phyloP scores from a whole-genome alignment of 495 filamentous ascomycete genomes.

The Trichocladium uniseriatum region DNA sequence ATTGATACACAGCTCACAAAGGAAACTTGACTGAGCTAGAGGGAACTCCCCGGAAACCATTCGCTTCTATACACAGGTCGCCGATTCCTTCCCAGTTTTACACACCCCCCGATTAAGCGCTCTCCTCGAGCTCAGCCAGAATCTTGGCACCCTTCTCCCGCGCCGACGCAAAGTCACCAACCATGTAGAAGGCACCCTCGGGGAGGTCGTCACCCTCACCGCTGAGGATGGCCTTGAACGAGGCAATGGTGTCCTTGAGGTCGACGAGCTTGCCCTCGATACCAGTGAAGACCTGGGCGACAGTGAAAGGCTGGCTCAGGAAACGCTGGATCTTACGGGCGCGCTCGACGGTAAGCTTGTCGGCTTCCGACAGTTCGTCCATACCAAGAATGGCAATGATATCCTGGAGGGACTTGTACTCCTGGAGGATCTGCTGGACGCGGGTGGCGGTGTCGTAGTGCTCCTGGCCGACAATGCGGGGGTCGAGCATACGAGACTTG shows the following conservation, averaged over 20 bases:
- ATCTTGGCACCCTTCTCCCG: constrained; percentile 99
- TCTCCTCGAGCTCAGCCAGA: constrained; percentile 82
- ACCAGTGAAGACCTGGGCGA: constrained; percentile 97
- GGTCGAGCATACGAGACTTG: constrained; percentile 99
- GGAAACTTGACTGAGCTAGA: constrained; percentile 30
- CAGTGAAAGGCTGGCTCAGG: constrained; percentile 97
- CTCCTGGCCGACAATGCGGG: constrained; percentile 93
- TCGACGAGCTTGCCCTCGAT: constrained; percentile 96
- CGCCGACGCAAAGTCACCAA: constrained; percentile 88
- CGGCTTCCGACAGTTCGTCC: constrained; percentile 97
- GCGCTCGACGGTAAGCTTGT: constrained; percentile 99
- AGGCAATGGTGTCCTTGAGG: constrained; percentile 93
- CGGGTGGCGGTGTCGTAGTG: constrained; percentile 92
- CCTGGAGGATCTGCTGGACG: constrained; percentile 98
- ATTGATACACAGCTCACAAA: constrained; percentile 39
- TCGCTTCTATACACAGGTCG: constrained; percentile 33
- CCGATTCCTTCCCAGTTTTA: constrained; percentile 26
- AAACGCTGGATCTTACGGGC: constrained; percentile 99
- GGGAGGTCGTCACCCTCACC: constrained; percentile 94
- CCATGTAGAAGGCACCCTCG: constrained; percentile 97
- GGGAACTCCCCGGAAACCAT: constrained; percentile 24
- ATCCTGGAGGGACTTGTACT: constrained; percentile 99
- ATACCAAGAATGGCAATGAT: constrained; percentile 99
- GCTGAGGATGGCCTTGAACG: constrained; percentile 94
- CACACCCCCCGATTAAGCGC: constrained; percentile 44